A percentile compares a stretch with the other conserved stretches of the same genome.
These are phyloP conservation scores for Hemerocallis citrina DNA, from an alignment of 106 monocot species.

Conservation along the genomic window DNA sequence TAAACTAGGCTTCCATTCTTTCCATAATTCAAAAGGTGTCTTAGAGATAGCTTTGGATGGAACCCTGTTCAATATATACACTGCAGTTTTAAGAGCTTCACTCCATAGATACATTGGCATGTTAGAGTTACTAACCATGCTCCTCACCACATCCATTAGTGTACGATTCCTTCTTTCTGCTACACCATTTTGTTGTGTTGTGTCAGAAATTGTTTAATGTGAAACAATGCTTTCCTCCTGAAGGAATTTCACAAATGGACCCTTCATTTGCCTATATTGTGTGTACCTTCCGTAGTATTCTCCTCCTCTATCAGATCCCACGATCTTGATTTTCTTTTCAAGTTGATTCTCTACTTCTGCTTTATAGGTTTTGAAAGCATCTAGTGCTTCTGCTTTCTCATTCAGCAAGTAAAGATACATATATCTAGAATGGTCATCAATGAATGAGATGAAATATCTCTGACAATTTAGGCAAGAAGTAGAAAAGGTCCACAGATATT, in stretches of 20 bases:
- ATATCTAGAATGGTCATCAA: slow-evolving; percentile 1
- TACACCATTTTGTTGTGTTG: slow-evolving; percentile 1
- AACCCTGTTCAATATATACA: slow-evolving; percentile 9
- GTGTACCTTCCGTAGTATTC: slow-evolving; percentile 8
- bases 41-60: slow-evolving; percentile 6
- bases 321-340: slow-evolving; percentile 3
- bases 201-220: not conserved
- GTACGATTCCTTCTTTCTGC: not conserved
- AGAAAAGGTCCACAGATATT: not conserved
- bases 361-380: not conserved
- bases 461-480: not conserved
- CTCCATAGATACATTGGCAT: not conserved
- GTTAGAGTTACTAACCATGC: slow-evolving; percentile 1
- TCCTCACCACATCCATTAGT: too few relatives aligned
- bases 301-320: slow-evolving; percentile 8
- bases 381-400: not conserved
- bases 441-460: slow-evolving; percentile 3
- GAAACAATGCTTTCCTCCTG: not conserved
- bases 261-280: not conserved
- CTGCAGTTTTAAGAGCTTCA: not conserved
- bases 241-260: slow-evolving; percentile 1
- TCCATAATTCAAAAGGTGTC: slow-evolving; percentile 8
- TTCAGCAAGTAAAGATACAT: not conserved
- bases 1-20: slow-evolving; percentile 7
- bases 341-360: slow-evolving; percentile 9